These are phyloP conservation scores for Talaromyces ruber DNA, from an alignment of 495 filamentous ascomycete species.

Conservation along the genomic window DNA sequence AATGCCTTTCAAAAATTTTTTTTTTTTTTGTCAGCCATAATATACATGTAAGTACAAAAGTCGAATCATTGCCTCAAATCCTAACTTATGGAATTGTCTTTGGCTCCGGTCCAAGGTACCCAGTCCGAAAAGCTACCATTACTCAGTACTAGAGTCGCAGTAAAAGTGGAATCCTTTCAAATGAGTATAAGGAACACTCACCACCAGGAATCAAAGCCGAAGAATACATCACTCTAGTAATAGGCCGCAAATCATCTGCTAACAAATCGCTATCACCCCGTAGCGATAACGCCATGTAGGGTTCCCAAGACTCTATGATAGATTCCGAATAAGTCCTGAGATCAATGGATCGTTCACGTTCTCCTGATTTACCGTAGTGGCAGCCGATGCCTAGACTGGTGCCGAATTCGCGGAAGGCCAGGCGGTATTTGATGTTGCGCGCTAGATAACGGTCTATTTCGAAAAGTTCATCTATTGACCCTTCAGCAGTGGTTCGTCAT, in stretches of 20 bases:
- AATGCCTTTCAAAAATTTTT: neutral
- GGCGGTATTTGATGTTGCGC: constrained; percentile 29
- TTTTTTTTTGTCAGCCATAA: neutral
- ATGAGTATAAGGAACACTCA: constrained; percentile 21
- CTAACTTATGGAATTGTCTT: constrained; percentile 4
- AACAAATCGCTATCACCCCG: constrained; percentile 14
- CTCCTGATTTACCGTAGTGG: constrained; percentile 25
- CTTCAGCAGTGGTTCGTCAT: neutral
- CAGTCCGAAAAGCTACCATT: constrained; percentile 23
- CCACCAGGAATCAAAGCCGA: constrained; percentile 54
- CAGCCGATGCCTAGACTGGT: constrained; percentile 49
- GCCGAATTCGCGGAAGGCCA: constrained; percentile 61
- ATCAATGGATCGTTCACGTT: constrained; percentile 34
- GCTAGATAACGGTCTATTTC: constrained; percentile 32
- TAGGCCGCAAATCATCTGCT: constrained; percentile 45
- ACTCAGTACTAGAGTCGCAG: neutral
- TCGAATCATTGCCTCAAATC: neutral
- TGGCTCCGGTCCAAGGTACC: constrained; percentile 31
- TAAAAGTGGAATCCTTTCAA: neutral
- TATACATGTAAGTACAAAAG: neutral
- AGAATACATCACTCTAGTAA: constrained; percentile 60
- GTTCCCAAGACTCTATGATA: constrained; percentile 47
- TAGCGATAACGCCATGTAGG: constrained; percentile 29
- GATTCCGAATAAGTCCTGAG: constrained; percentile 30
- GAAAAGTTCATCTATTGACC: constrained; percentile 28